Evolutionary conservation across 495 filamentous ascomycete species (phyloP).

Genomic region (Podospora tetraspora): DNA sequence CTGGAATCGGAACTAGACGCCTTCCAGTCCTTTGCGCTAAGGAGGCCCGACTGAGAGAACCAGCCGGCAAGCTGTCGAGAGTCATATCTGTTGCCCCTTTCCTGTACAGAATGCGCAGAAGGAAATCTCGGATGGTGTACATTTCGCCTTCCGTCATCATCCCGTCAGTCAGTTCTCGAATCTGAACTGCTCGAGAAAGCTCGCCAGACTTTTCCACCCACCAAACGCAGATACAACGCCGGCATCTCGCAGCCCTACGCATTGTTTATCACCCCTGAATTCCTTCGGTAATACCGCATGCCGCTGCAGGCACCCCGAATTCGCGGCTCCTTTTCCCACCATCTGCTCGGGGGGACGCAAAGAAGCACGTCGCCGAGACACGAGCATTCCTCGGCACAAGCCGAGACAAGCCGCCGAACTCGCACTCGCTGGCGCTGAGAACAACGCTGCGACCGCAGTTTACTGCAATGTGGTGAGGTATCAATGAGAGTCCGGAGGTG

Average conservation of each 20-base stretch:
- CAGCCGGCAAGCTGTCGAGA: no score
- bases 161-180: neutral
- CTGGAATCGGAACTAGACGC: no score
- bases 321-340: neutral
- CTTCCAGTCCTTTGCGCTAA: no score
- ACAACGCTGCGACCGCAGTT: neutral
- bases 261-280: neutral
- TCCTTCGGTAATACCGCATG: neutral
- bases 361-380: neutral
- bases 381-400: neutral
- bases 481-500: neutral
- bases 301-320: neutral
- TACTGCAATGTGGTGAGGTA: no score
- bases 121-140: neutral
- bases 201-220: neutral
- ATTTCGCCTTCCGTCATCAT: neutral
- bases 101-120: neutral
- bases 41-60: neutral
- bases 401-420: neutral
- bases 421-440: neutral
- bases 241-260: neutral
- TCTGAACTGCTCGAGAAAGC: neutral
- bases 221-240: neutral
- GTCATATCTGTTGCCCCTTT: neutral
- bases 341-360: neutral